Conservation (phyloP, 108 stramenopile species). For the Parietichytrium sp. region DNA sequence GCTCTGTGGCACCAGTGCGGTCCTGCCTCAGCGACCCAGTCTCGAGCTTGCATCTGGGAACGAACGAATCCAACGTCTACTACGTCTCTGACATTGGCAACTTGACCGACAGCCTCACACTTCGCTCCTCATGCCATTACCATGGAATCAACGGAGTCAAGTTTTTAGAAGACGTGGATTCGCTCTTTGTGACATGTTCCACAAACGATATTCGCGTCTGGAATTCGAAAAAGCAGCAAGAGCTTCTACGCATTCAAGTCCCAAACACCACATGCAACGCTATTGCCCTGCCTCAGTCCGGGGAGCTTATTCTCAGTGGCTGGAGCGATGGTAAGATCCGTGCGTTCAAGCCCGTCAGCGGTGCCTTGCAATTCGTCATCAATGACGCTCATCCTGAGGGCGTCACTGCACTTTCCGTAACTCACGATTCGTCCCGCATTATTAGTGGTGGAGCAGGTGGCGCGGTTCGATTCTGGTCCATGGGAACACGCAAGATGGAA, state of each 20-base stretch:
- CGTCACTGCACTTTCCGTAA: conserved; percentile 71
- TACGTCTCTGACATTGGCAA: conserved; percentile 64
- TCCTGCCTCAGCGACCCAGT: conserved; percentile 53
- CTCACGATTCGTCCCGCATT: conserved; percentile 55
- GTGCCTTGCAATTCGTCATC: conserved; percentile 78
- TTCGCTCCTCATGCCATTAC: conserved; percentile 76
- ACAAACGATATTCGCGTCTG: conserved; percentile 78
- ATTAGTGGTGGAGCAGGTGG: conserved; percentile 79
- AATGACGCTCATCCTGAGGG: conserved; percentile 70
- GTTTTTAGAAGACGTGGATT: conserved; percentile 70
- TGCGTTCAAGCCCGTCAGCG: conserved; percentile 78
- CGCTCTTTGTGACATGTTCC: conserved; percentile 75
- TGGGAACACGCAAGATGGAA: conserved; percentile 71
- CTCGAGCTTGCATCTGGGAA: conserved; percentile 67
- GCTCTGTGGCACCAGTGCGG: conserved; percentile 59
- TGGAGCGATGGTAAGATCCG: conserved; percentile 88
- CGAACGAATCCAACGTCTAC: conserved; percentile 66
- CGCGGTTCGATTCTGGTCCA: conserved; percentile 76
- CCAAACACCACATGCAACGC: conserved; percentile 77
- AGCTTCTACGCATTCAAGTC: conserved; percentile 81
- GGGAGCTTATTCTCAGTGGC: conserved; percentile 69
- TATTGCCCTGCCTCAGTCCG: conserved; percentile 67
- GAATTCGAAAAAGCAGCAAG: conserved; percentile 67
- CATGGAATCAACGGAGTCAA: conserved; percentile 72
- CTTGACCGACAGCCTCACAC: conserved; percentile 58